Evolutionary conservation across 2,329 filamentous ascomycete genomes (phyloP).

Genomic region (Periconia digitata): DNA sequence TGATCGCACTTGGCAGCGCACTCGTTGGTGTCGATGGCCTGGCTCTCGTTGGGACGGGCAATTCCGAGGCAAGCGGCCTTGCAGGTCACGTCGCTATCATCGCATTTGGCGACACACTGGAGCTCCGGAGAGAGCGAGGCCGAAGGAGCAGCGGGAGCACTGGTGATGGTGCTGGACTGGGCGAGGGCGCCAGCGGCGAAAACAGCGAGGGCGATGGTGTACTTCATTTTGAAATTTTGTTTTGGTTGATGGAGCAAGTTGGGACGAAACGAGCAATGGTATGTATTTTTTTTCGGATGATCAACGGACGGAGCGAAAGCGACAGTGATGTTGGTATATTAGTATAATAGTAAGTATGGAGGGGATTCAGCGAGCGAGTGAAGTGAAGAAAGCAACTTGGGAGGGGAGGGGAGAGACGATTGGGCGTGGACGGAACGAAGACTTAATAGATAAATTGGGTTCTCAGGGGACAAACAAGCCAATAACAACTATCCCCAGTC

Average conservation of each 20-base stretch:
- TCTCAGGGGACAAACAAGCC: conserved; percentile 3
- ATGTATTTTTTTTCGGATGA: too few species aligned
- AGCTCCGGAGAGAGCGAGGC: conserved; percentile 31
- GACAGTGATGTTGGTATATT: too few species aligned
- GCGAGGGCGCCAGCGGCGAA: conserved; percentile 49
- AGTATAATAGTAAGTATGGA: conserved; percentile 14
- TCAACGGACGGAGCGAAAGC: neutral
- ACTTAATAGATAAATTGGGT: conserved; percentile 2
- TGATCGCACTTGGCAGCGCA: conserved; percentile 57
- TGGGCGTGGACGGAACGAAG: neutral
- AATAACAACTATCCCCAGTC: neutral
- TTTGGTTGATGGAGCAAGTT: too few species aligned
- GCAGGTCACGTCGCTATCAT: conserved; percentile 52
- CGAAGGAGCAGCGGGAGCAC: conserved; percentile 38
- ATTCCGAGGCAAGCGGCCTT: conserved; percentile 53
- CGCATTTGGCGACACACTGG: conserved; percentile 44
- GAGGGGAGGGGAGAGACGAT: conserved; percentile 10
- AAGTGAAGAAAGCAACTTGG: conserved; percentile 19
- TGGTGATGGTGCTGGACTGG: conserved; percentile 30
- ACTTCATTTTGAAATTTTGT: conserved; percentile 41
- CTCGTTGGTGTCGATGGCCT: conserved; percentile 54
- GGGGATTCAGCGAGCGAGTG: conserved; percentile 20
- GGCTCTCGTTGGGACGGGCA: conserved; percentile 54
- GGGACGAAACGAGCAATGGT: too few species aligned
- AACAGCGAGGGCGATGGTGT: conserved; percentile 48